Base-by-base conservation (phyloP, 1,139 yeast species). In the Pneumocystis murina region DNA sequence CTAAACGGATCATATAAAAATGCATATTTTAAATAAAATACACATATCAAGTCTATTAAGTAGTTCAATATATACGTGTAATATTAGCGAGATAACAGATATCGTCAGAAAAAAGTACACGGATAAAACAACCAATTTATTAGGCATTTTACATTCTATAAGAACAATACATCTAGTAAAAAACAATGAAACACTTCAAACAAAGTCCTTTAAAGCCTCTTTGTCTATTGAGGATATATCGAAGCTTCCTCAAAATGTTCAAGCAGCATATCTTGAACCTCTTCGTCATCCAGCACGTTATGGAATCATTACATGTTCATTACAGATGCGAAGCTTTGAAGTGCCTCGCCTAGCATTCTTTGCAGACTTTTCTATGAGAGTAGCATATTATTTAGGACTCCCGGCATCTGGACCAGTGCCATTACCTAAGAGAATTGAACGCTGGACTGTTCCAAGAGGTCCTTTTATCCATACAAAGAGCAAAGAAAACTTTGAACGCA, bases 381-480 rank as follows among this genome's bases (percentile, higher is more conserved):
- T 91, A 0, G 97, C 96, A 0, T 92, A 82, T 73, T 94, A 87
- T 74, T 77, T 92, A 70, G 92, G 95, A 12, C 84, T 92, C 68
- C 96, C 97, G 20, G 82, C 86, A 62, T 79, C 80, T 41, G 89
- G 89, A 0, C 84, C 86, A 14, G 78, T 79, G 59, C 89, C 89
- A 20, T 74, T 85, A 66, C 85, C 87, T 41, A 80, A 83, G 30
- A 85, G 84, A 72, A 83, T 87, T 61, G 94, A 91, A 75, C 83
- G 90, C 69, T 92, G 96, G 87, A 92, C 98, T 0, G 96, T 92
- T 64, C 89, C 87, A 70, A 83, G 86, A 73, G 85, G 96, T 3
- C 97, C 97, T 0, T 92, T 92, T 74, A 96, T 88, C 41, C 95
- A 88, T 72, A 95, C 97, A 63, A 91, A 91, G 74, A 82, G 95